Conservation (phyloP, 805 yeast species). For the Tetrapisispora namnaoensis region DNA sequence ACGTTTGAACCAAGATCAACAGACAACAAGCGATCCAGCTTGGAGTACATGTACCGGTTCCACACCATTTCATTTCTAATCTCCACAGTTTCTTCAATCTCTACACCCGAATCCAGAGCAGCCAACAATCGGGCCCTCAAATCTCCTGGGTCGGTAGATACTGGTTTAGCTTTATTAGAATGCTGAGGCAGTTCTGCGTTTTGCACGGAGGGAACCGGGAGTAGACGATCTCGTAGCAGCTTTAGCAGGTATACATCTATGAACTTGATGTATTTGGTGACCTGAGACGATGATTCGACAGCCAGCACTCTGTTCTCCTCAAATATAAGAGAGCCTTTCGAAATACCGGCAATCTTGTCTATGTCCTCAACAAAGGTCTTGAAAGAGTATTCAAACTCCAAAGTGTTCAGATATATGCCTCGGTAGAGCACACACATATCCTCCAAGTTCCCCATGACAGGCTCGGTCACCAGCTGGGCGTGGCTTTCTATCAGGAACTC, state of each 20-base stretch:
- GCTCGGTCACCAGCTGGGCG: slow-evolving; percentile 12
- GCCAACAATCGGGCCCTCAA: background rate
- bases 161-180: no score
- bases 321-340: slow-evolving; percentile 13
- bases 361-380: slow-evolving; percentile 8
- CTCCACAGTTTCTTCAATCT: background rate
- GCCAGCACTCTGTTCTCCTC: slow-evolving; percentile 3
- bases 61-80: background rate
- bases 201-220: background rate
- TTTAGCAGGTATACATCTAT: slow-evolving; percentile 16
- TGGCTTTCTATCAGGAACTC: slow-evolving; percentile 18
- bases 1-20: slow-evolving; percentile 16
- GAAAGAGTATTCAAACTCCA: background rate
- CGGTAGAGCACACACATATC: slow-evolving; percentile 15
- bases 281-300: background rate
- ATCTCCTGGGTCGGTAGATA: background rate
- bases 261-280: slow-evolving; percentile 7
- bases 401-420: background rate
- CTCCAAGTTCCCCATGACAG: slow-evolving; percentile 19
- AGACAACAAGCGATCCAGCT: slow-evolving; percentile 12
- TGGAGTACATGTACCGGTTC: slow-evolving; percentile 2
- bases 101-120: background rate
- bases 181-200: no score
- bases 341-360: slow-evolving; percentile 7
- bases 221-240: slow-evolving; percentile 9